Evolutionary conservation across 192 early-diverging fungal genomes (phyloP).

Genomic region (Oehlia diaphana): DNA sequence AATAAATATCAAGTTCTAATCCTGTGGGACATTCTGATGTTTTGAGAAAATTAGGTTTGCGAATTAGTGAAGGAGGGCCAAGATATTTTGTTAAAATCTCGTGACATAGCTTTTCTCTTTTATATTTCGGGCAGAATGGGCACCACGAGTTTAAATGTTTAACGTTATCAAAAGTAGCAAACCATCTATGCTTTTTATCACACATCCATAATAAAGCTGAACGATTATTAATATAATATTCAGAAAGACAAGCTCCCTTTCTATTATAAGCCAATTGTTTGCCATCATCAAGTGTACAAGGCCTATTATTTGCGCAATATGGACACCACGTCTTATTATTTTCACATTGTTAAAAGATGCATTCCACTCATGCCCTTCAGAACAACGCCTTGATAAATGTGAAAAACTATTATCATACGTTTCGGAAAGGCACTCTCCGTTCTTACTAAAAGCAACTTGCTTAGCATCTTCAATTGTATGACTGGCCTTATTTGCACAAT

Average conservation of each 20-base stretch:
- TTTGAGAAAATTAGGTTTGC: slow-evolving; percentile 10
- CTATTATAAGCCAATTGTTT: not conserved
- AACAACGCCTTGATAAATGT: no score
- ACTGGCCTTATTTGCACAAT: no score
- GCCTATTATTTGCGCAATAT: no score
- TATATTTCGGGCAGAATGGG: slow-evolving; percentile 12
- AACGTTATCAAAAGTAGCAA: slow-evolving; percentile 11
- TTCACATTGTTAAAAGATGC: no score
- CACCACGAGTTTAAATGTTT: slow-evolving; percentile 18
- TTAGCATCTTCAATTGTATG: no score
- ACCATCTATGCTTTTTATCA: slow-evolving; percentile 1
- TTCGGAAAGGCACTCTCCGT: no score
- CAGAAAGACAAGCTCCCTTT: slow-evolving; percentile 25
- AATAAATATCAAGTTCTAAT: slow-evolving; percentile 23
- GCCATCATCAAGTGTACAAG: no score
- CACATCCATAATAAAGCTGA: slow-evolving; percentile 22
- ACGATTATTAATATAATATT: slow-evolving; percentile 20
- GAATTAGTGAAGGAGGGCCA: slow-evolving; percentile 4
- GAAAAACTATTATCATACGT: no score
- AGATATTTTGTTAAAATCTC: slow-evolving; percentile 23
- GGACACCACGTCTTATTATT: no score
- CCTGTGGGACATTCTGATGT: not conserved
- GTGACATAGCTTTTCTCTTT: slow-evolving; percentile 20
- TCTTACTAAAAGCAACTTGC: no score
- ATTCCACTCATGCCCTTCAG: no score